Evolutionary conservation across 345 rosid genomes (phyloP), one percentile per base, ranked within the genome.

Genomic region (Alliaria petiolata): DNA sequence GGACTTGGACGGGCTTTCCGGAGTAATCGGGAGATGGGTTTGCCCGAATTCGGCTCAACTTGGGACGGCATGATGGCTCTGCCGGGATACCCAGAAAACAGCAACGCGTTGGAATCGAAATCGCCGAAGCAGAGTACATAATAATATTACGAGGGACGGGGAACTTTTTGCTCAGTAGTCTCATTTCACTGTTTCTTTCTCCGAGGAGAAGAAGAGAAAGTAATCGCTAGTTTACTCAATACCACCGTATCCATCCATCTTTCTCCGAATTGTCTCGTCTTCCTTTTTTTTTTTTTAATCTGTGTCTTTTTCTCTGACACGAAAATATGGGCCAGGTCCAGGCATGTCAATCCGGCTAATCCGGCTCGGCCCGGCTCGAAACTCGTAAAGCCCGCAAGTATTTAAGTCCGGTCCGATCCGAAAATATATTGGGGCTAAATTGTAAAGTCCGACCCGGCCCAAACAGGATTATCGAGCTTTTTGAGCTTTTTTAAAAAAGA

Each of bases 51-150:
- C 44, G 71, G 43, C 40, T 55, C 26, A 69, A 36, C 36, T 59
- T 17, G 8, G 57, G 8, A 33, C 9, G 69, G 39, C 14, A 31
- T 42, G 54, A 53, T 61, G 69, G 57, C 22, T 20, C 62, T 16
- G 72, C 42, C 19, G 43, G 36, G 47, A 78, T 19, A 36, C 75
- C 35, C 38, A 25, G 9, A 28, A 28, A 52, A 8, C 36, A 52
- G 19, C 47, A 60, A 60, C 8, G 11, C 5, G 65, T 15, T 6
- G 77, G 44, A 57, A 13, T 38, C 4, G 82, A 64, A 78, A 82
- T 72, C 6, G 71, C 17, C 36, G 76, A 52, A 7, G 74, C 74
- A 67, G 72, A 66, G 67, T 16, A 12, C 69, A 74, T 50, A 3
- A 4, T 26, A 26, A 22, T 31, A 17, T 16, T 30, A 47, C 30